Evolutionary conservation across 2,329 filamentous ascomycete species (phyloP), one percentile per base, ranked within the genome.

Genomic region (Cladophialophora bantiana): DNA sequence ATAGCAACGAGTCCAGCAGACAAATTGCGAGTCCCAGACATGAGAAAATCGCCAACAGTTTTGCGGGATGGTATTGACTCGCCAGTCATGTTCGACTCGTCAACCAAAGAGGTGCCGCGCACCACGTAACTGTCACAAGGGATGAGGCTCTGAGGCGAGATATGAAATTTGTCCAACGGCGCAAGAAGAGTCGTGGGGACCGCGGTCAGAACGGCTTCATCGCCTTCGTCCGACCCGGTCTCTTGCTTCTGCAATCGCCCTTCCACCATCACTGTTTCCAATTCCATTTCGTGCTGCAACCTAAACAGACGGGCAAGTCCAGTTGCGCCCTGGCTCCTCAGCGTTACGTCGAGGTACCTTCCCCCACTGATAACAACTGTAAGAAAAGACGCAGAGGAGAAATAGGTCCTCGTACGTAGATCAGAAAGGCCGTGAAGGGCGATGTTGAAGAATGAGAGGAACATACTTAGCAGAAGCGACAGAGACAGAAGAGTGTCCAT

Each of bases 51-150:
- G 32, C 65, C 68, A 0, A 78, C 62, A 0, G 75, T 69, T 74
- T 94, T 94, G 4, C 82, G 81, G 0, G 91, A 83, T 0, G 86
- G 87, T 0, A 77, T 77, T 0, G 86, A 83, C 74, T 94, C 92
- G 0, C 91, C 91, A 0, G 91, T 94, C 13, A 94, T 78, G 86
- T 92, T 91, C 0, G 90, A 91, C 74, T 94, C 91, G 72, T 94
- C 85, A 0, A 93, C 82, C 66, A 91, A 89, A 0, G 86, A 89
- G 0, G 78, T 80, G 0, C 91, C 91, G 1, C 79, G 77, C 0
- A 89, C 67, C 0, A 94, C 84, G 0, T 82, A 84, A 0, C 91
- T 91, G 70, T 94, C 92, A 0, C 68, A 69, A 15, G 65, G 68
- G n/a, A 69, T 65, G 32, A 65, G 42, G 10, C 50, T 40, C 10